These are phyloP conservation scores for Pestalotiopsis sp. DNA, from an alignment of 2,329 filamentous ascomycete genomes.

Conservation along the genomic window DNA sequence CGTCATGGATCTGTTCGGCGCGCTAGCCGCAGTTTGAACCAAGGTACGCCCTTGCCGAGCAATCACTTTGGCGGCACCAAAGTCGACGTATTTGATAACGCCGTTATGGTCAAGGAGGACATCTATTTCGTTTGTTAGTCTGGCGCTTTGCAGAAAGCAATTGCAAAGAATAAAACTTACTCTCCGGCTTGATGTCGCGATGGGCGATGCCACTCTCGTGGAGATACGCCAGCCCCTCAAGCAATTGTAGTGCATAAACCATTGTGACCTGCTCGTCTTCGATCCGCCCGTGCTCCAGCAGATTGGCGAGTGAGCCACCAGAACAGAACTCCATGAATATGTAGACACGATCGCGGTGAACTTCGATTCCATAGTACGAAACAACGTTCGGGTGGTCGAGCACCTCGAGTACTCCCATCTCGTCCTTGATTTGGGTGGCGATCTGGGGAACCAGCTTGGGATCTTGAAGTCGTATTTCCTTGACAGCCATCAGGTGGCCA, in stretches of 20 bases:
- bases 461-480: conserved; percentile 96
- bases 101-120: conserved; percentile 96
- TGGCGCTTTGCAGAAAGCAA: conserved; percentile 6
- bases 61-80: conserved; percentile 96
- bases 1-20: conserved; percentile 88
- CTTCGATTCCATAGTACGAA: conserved; percentile 96
- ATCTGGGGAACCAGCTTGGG: conserved; percentile 95
- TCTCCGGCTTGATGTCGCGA: conserved; percentile 97
- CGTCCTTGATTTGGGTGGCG: conserved; percentile 90
- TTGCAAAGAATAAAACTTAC: conserved; percentile 52
- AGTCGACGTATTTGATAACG: conserved; percentile 99
- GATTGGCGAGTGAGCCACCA: conserved; percentile 84
- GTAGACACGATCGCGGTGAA: conserved; percentile 98
- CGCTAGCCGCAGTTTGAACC: conserved; percentile 62
- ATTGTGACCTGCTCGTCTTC: conserved; percentile 98
- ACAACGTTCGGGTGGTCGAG: conserved; percentile 98
- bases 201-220: conserved; percentile 92
- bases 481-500: conserved; percentile 96
- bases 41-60: conserved; percentile 90
- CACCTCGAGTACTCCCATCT: conserved; percentile 95
- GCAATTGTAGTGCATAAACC: conserved; percentile 91
- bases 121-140: conserved; percentile 54
- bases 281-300: conserved; percentile 94
- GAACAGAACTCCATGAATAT: conserved; percentile 99
- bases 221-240: conserved; percentile 91